Evolutionary conservation across 2,329 filamentous ascomycete genomes (phyloP).

Genomic region (Tolypocladium inflatum): DNA sequence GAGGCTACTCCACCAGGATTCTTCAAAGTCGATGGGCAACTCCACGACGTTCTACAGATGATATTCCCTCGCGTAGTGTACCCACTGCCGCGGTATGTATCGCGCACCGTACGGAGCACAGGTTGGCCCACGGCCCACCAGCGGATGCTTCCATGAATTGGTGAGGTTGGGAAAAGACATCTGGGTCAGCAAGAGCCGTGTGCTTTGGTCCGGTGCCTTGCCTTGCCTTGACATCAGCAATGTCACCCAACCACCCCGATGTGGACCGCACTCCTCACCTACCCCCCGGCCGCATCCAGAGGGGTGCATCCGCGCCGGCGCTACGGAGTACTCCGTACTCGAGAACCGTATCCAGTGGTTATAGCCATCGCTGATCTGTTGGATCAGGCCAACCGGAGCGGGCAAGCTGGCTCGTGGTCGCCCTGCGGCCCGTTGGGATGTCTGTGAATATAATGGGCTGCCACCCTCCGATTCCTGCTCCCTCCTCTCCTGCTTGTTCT

Average conservation of each 20-base stretch:
- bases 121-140: background rate
- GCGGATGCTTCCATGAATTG: background rate
- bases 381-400: background rate
- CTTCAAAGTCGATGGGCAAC: background rate
- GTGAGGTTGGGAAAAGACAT: background rate
- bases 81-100: background rate
- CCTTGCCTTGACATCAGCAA: background rate
- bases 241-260: constrained; percentile 3
- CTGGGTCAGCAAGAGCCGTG: background rate
- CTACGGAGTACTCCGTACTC: too few relatives aligned
- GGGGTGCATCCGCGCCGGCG: background rate
- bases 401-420: background rate
- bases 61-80: background rate
- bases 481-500: background rate
- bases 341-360: background rate
- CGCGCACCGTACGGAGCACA: too few relatives aligned
- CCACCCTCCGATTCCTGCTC: constrained; percentile 3
- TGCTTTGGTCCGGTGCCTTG: background rate
- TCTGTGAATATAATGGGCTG: constrained; percentile 6
- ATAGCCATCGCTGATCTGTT: background rate
- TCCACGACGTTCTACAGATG: background rate
- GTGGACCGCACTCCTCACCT: constrained; percentile 3
- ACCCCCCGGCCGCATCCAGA: background rate
- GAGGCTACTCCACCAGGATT: background rate
- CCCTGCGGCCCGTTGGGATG: background rate